Evolutionary conservation across 2,329 filamentous ascomycete genomes (phyloP).

Genomic region (Trichoderma polysporum): DNA sequence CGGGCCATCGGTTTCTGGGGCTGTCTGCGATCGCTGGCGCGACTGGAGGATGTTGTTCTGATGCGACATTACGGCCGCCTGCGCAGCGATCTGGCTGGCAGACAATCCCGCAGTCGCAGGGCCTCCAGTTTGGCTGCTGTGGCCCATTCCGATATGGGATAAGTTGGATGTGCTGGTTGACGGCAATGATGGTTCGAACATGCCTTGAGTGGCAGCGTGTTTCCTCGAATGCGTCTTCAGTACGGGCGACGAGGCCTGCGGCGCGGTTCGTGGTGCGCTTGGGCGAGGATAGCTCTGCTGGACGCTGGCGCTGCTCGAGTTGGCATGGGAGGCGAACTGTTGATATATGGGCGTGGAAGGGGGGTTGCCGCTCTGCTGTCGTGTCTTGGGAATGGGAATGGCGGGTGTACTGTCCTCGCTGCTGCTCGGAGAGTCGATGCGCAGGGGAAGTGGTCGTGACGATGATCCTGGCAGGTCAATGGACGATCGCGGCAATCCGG

Average conservation of each 20-base stretch:
- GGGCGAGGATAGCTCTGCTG: constrained; percentile 62
- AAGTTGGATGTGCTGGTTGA: constrained; percentile 58
- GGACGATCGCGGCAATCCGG: constrained; percentile 34
- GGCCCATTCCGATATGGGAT: constrained; percentile 49
- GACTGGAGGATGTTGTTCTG: constrained; percentile 49
- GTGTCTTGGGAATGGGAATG: constrained; percentile 48
- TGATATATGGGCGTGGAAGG: constrained; percentile 49
- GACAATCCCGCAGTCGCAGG: constrained; percentile 42
- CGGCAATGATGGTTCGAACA: constrained; percentile 72
- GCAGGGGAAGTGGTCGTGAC: constrained; percentile 37
- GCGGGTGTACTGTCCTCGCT: constrained; percentile 34
- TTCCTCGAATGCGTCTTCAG: constrained; percentile 56
- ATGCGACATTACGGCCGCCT: constrained; percentile 71
- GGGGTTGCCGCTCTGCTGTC: constrained; percentile 38
- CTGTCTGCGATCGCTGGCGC: constrained; percentile 72
- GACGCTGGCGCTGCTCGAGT: constrained; percentile 46
- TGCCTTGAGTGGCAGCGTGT: constrained; percentile 71
- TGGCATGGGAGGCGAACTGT: constrained; percentile 48
- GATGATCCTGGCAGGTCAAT: constrained; percentile 31
- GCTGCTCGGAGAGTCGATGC: constrained; percentile 32
- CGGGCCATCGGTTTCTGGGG: constrained; percentile 50
- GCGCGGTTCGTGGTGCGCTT: constrained; percentile 35
- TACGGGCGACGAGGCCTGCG: constrained; percentile 33
- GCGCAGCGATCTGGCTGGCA: constrained; percentile 78
- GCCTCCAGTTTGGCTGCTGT: constrained; percentile 42